Base-by-base conservation (phyloP, 768 basidiomycete species). In the Tulasnella sp. region DNA sequence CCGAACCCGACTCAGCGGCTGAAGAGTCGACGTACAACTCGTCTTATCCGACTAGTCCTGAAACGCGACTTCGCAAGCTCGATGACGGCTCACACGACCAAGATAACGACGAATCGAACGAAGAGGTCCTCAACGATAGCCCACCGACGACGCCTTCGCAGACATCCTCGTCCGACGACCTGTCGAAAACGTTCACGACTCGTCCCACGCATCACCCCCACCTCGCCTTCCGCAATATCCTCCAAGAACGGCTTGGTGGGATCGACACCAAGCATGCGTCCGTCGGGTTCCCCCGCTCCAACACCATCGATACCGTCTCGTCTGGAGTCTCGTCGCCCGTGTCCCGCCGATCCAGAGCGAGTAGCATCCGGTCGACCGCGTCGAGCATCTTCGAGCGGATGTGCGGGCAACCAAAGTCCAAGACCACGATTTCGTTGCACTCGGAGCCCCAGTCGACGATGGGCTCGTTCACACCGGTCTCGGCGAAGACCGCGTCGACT, bases 151-250 rank as follows among this genome's bases (percentile, higher is more conserved):
- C 71, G 35, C 71, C 71, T 17, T 63, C 64, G 29, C 69, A 70
- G 32, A 62, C 69, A 39, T 72, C 71, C 36, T 72, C 71, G 22
- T 72, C 71, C 12, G 71, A 72, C 36, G 71, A 72, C 52, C 71
- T 72, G 9, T 66, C 71, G 3, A 72, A 63, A 32, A 22, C 71
- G 36, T 64, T 37, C 52, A 59, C 47, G 17, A 52, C 47, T 52
- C 59, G 26, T 70, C 41, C 40, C 67, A 42, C 69, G n/a, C 41
- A 37, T 39, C 67, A 68, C 22, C 47, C 9, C 39, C 67, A 69
- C 17, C 12, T 59, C 29, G 52, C 52, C 22, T 59, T 59, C 26
- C 22, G 62, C 9, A 63, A 72, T 65, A 36, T 72, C 39, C 44
- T 64, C 36, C 62, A 72, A 47, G 71, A 72, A 41, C 62, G 64